phyloP scores from a whole-genome alignment of 768 basidiomycete genomes.

The Chalciporus sphaerocephalus region DNA sequence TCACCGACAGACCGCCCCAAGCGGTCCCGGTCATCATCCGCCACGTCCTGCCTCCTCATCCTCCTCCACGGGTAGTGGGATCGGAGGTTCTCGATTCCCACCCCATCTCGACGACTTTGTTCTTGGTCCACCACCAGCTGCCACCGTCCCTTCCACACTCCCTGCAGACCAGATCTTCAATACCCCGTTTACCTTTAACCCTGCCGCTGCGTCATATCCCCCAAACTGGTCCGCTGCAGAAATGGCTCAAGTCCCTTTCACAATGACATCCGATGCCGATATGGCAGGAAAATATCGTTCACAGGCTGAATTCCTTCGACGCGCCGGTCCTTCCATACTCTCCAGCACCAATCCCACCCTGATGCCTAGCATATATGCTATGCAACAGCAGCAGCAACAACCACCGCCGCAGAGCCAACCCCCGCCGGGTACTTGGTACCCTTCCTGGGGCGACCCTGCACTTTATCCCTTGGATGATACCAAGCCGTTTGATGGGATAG shows the following conservation, averaged over 20 bases:
- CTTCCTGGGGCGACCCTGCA: slow-evolving; percentile 25
- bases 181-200: slow-evolving; percentile 31
- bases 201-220: slow-evolving; percentile 17
- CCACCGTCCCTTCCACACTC: slow-evolving; percentile 22
- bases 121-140: slow-evolving; percentile 36
- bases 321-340: slow-evolving; percentile 20
- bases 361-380: slow-evolving; percentile 16
- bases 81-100: slow-evolving; percentile 23
- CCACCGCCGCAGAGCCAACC: slow-evolving; percentile 10
- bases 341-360: slow-evolving; percentile 3
- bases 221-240: slow-evolving; percentile 19
- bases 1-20: slow-evolving; percentile 75
- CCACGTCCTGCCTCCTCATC: slow-evolving; percentile 36
- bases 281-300: slow-evolving; percentile 45
- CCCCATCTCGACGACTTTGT: slow-evolving; percentile 40
- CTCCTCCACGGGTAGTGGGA: slow-evolving; percentile 17
- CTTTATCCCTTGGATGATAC: slow-evolving; percentile 27
- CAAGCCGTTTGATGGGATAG: slow-evolving; percentile 23
- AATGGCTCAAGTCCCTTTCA: slow-evolving; percentile 17
- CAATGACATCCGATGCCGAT: slow-evolving; percentile 32
- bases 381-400: slow-evolving; percentile 17
- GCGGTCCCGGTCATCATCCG: slow-evolving; percentile 62
- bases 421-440: slow-evolving; percentile 20
- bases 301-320: slow-evolving; percentile 43
- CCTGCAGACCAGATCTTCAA: slow-evolving; percentile 29